Evolutionary conservation across 2,329 filamentous ascomycete species (phyloP), one percentile per base, ranked within the genome.

Genomic region (Stagonosporopsis rhizophila): DNA sequence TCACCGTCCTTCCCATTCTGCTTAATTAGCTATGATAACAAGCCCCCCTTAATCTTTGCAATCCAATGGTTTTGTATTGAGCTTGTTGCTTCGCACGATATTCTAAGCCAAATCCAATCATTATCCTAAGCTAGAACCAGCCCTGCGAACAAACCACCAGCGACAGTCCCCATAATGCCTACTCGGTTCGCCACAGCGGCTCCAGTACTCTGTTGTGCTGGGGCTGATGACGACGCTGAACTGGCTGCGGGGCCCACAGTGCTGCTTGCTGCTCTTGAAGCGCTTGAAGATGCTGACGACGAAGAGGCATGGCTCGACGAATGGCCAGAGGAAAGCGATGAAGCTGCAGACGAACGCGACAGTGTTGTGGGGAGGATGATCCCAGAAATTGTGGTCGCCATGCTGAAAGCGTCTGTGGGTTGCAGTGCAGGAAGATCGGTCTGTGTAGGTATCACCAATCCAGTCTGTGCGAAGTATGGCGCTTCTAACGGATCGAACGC

Each of bases 131-230:
- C 56, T 46, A 69, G 47, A 12, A 55, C 65, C 56, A 66, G 48
- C 37, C 66, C 66, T 50, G 64, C 67, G 28, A 64, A 44, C 34
- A 70, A 12, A 22, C 65, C 66, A 39, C 65, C 68, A 27, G 54
- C 60, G 8, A 70, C 54, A 27, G 51, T 53, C 11, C 65, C 66
- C 25, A 68, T 48, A 4, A 63, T 46, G 42, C 59, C 58, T 4
- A 58, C 61, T 30, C 57, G 55, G 14, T 62, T 64, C 5, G 47
- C 55, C 6, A 48, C 49, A 19, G 66, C 68, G 9, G 65, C 68
- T 17, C 56, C 66, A 4, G 60, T 65, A 32, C 62, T 66, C 38
- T 51, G 48, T 22, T 56, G 47, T 15, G 63, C 52, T 11, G 61
- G 51, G 7, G 46, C 58, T 11, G 61, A 59, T 12, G 52, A 38